Base-by-base conservation (phyloP, 352 stramenopile species). In the Phytophthora cryptogea region DNA sequence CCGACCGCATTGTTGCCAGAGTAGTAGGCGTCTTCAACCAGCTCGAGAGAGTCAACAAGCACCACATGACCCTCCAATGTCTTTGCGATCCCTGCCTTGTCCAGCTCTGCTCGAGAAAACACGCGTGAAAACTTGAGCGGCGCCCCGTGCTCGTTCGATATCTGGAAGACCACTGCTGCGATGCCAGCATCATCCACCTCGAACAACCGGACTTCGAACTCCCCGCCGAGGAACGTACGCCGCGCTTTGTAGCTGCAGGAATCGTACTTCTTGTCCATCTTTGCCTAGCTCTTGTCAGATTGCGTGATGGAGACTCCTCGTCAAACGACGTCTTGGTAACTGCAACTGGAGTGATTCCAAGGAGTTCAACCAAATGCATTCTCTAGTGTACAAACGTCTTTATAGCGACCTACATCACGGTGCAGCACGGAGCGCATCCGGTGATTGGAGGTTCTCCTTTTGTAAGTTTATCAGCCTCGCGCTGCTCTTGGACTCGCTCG, bases 121-220 rank as follows among this genome's bases (percentile, higher is more conserved):
- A 88, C 76, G 10, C 80, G 70, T 40, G 77, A 79, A 49, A 91
- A 93, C 58, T 86, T 77, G 41, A 83, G 80, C 5, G 77, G 68
- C 30, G 67, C 49, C 2, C 55, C 56, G 4, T 66, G 48, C 26
- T 76, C 60, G 27, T 62, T 47, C 4, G 55, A 37, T 10, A 69
- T 63, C 43, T 79, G 74, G 39, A 83, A 72, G 23, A 80, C 69
- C 13, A 95, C 63, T 9, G 83, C 81, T 8, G 73, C 72, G 28
- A 92, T 65, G 28, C 79, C 84, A 20, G 76, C 76, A 33, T 82
- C 83, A 49, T 91, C 79, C 23, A 95, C 72, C 30, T 92, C 76
- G 28, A 94, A 84, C 23, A 92, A 59, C 49, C 76, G 73, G 45
- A 92, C 77, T 28, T 94, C 83, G 51, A 84, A 87, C 50, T 85